Evolutionary conservation across 495 filamentous ascomycete species (phyloP), one percentile per base, ranked within the genome.

Genomic region (Xylaria palmicola): DNA sequence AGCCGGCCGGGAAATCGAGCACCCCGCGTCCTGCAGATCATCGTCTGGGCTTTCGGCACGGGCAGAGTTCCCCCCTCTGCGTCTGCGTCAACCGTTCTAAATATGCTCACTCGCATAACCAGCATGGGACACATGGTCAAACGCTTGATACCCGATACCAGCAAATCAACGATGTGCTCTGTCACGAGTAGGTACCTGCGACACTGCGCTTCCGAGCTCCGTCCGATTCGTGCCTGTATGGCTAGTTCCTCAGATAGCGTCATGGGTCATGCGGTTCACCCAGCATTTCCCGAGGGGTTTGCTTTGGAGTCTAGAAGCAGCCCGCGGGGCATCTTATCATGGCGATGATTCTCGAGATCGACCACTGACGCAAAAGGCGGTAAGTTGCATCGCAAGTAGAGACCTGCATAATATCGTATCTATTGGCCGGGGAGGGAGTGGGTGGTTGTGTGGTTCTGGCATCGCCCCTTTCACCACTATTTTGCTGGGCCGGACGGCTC

Each of bases 11-110:
- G 30, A 41, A 56, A 30, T 24, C 45, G 36, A 49, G 26, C n/a
- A 29, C 57, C 47, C 57, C 48, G 49, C 47, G 56, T 36, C 44
- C 56, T 49, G 56, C 36, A 50, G 56, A 59, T 59, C 56, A 51
- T 51, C 29, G 56, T 40, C 56, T 26, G 27, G 17, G 26, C 32
- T 27, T 43, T n/a, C n/a, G n/a, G n/a, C n/a, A n/a, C n/a, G n/a
- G n/a, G 39, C 27, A 13, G 26, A 27, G 44, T 19, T 19, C 36
- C 43, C 34, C 12, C 36, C 8, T 5, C n/a, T 26, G 24, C 39
- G 19, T 55, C 39, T 24, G n/a, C 53, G 13, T 1, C 27, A 30
- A 30, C n/a, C 4, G 26, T 8, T 55, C 7, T 43, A 19, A 20
- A 43, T 6, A 26, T 19, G 52, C 10, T 20, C 5, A 10, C 22